Evolutionary conservation across 83 land plant genomes (phyloP), one percentile per base, ranked within the genome.

Genomic region (Diphasiastrum complanatum): DNA sequence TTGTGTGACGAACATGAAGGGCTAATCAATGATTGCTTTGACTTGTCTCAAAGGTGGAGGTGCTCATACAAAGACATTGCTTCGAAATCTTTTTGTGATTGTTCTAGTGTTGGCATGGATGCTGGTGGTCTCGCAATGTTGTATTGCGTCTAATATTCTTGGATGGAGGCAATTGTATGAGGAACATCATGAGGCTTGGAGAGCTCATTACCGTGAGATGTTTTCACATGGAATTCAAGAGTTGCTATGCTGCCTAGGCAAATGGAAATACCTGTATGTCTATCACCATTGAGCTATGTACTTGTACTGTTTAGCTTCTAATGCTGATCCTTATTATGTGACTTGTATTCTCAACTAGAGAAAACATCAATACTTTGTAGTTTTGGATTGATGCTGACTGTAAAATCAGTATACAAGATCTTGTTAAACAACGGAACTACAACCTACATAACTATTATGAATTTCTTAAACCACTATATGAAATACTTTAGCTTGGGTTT

Each of bases 141-240:
- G 52, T 49, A 22, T 49, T 22, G 52, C 18, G 5, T 49, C 52
- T 22, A 19, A 11, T 49, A 19, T 49, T 20, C 22, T 49, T 5
- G 10, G 18, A 14, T 49, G 52, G 52, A 11, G 52, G 52, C 19
- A 8, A 11, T 20, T 49, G 19, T 49, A 49, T 22, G 52, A 49
- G 52, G 19, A 5, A 19, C 52, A 49, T 5, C 10, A 49, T 49
- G 52, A 49, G 10, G 52, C 52, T 5, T 49, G 52, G 52, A 49
- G 52, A 22, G 52, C 52, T 49, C 52, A 49, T 22, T 49, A 49
- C 20, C 52, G 52, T 14, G 52, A 49, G 19, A 49, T 49, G 10
- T 49, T 49, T 49, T 8, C 10, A 10, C 20, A 49, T 49, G 52
- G 52, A 22, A 49, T 49, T 20, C 52, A 19, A 10, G 52, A 49